These are phyloP conservation scores for Botryotinia convoluta DNA, from an alignment of 2,329 filamentous ascomycete species.

Conservation along the genomic window DNA sequence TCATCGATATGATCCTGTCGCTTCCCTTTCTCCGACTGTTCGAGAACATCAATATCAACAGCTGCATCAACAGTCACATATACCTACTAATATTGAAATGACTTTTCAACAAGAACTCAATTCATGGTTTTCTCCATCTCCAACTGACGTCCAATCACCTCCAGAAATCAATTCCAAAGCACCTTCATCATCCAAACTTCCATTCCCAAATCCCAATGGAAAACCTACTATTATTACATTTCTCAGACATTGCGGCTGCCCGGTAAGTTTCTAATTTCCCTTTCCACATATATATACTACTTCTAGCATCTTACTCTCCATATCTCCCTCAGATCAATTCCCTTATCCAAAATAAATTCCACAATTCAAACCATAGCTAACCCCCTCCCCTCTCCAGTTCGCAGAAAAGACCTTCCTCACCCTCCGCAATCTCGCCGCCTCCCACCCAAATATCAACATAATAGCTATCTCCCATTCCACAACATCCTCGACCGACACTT, in stretches of 20 bases:
- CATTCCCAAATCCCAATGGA: constrained; percentile 48
- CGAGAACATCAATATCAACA: not conserved
- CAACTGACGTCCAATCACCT: constrained; percentile 43
- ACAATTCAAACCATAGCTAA: constrained; percentile 10
- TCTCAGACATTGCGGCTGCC: constrained; percentile 71
- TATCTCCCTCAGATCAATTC: not conserved
- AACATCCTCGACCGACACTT: constrained; percentile 52
- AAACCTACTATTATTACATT: constrained; percentile 64
- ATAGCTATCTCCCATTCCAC: constrained; percentile 62
- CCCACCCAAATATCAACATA: constrained; percentile 52
- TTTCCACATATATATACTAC: not conserved
- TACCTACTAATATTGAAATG: constrained; percentile 26
- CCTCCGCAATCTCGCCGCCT: constrained; percentile 51
- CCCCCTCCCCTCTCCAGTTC: constrained; percentile 22
- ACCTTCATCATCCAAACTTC: constrained; percentile 52
- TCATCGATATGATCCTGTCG: not conserved
- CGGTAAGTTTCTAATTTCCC: constrained; percentile 51
- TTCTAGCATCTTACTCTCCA: too few species aligned
- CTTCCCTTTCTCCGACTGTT: not conserved
- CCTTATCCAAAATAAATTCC: not conserved
- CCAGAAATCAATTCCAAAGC: constrained; percentile 56
- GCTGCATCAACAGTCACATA: not conserved
- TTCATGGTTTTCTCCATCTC: constrained; percentile 33
- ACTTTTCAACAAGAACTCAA: constrained; percentile 36
- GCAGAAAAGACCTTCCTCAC: constrained; percentile 63